Percentiles rank a stretch among this genome's conserved stretches.
These are phyloP conservation scores for Trichoderma hamatum DNA, from an alignment of 2,329 filamentous ascomycete species.

Conservation along the genomic window DNA sequence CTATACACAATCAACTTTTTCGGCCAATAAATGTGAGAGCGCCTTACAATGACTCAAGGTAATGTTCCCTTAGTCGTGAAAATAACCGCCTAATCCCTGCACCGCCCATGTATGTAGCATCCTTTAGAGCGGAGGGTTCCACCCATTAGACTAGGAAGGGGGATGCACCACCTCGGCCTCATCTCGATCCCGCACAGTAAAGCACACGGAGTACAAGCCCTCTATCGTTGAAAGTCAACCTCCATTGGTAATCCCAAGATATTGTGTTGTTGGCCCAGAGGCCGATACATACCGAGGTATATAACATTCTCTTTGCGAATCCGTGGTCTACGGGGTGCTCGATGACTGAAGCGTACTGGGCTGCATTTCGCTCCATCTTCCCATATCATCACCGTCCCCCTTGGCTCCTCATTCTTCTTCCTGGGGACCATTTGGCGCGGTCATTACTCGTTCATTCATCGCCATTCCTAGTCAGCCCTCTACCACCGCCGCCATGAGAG, in stretches of 20 bases:
- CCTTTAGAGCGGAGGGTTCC: neutral
- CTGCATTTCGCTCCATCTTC: neutral
- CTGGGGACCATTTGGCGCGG: neutral
- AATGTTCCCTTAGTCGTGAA: neutral
- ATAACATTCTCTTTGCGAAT: neutral
- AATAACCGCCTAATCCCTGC: neutral
- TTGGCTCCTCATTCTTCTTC: neutral
- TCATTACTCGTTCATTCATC: neutral
- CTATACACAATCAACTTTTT: too few species aligned
- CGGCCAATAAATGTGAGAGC: too few species aligned
- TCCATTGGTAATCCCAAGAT: neutral
- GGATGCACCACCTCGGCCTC: neutral
- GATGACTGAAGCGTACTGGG: neutral
- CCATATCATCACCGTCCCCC: neutral
- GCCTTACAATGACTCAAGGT: too few species aligned
- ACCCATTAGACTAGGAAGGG: neutral
- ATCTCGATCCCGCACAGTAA: neutral
- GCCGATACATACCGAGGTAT: neutral
- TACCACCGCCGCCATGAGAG: neutral
- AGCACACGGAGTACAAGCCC: neutral
- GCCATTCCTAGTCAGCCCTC: neutral
- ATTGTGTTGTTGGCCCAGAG: neutral
- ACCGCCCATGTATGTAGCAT: neutral
- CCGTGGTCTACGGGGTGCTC: neutral
- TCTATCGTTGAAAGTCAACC: neutral